phyloP scores from a whole-genome alignment of 2,329 filamentous ascomycete species.

The Penicillium sp. region DNA sequence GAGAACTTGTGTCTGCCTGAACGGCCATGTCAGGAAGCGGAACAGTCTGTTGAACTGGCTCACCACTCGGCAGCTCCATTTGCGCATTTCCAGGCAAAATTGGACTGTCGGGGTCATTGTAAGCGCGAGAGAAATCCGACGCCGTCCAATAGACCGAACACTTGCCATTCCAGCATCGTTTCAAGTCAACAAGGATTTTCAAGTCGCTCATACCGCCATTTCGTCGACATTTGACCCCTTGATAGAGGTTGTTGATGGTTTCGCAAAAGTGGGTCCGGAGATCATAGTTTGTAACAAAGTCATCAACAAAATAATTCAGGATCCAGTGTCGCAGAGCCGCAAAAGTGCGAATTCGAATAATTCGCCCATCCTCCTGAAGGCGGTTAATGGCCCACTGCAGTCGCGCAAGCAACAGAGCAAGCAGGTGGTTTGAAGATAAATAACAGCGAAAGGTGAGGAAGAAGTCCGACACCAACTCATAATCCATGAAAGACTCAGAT shows the following conservation, averaged over 20 bases:
- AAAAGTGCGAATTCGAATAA: constrained; percentile 94
- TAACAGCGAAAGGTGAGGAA: constrained; percentile 94
- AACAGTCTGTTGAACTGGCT: constrained; percentile 14
- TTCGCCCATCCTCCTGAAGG: constrained; percentile 79
- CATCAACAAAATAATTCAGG: constrained; percentile 94
- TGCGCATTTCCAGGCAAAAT: constrained; percentile 74
- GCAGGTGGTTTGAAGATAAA: constrained; percentile 70
- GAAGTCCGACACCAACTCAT: constrained; percentile 95
- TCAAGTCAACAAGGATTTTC: constrained; percentile 89
- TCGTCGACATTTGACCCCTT: constrained; percentile 51
- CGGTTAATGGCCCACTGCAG: constrained; percentile 82
- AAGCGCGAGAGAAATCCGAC: constrained; percentile 60
- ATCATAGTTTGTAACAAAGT: constrained; percentile 76
- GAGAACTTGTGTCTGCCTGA: constrained; percentile 12
- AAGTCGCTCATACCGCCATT: constrained; percentile 62
- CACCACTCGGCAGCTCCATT: constrained; percentile 51
- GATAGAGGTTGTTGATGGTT: constrained; percentile 67
- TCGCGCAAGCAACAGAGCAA: constrained; percentile 80
- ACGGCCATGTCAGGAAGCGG: constrained; percentile 2
- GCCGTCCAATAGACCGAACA: constrained; percentile 88
- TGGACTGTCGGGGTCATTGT: constrained; percentile 62
- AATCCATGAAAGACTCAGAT: constrained; percentile 91
- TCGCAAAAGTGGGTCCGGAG: constrained; percentile 77
- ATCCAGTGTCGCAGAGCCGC: constrained; percentile 97
- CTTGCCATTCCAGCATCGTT: constrained; percentile 94